Conservation (phyloP, 1,139 yeast species). For the Diutina siamensis region DNA sequence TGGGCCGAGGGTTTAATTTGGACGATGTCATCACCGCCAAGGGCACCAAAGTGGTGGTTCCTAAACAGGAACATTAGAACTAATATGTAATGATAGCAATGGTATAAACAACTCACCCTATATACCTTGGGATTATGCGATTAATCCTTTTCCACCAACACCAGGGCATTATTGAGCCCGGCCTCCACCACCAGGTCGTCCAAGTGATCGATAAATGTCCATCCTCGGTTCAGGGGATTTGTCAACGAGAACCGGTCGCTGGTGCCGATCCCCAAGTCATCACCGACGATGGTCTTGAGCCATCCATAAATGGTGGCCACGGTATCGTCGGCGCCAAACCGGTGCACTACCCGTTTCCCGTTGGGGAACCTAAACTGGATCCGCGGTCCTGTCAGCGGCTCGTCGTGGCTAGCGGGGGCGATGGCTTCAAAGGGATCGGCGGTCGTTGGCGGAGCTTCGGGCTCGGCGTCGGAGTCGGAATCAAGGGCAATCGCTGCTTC, state of each 20-base stretch:
- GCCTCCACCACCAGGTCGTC: constrained; percentile 59
- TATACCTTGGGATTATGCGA: too few species aligned
- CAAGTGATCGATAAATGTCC: constrained; percentile 39
- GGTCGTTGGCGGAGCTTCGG: constrained; percentile 9
- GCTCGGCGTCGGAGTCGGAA: constrained; percentile 9
- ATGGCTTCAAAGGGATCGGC: constrained; percentile 29
- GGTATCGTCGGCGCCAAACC: constrained; percentile 44
- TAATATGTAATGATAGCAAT: neutral
- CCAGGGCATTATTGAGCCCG: constrained; percentile 70
- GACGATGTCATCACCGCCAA: neutral
- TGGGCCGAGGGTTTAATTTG: neutral
- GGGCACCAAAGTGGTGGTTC: neutral
- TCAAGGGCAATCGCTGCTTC: constrained; percentile 5
- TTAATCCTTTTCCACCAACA: constrained; percentile 46
- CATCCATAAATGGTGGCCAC: constrained; percentile 32
- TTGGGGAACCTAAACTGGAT: constrained; percentile 81
- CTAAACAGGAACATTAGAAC: neutral
- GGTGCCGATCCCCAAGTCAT: constrained; percentile 33
- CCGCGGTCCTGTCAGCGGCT: constrained; percentile 54
- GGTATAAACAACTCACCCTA: neutral
- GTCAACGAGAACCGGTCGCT: constrained; percentile 36
- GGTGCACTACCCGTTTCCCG: constrained; percentile 72
- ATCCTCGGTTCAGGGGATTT: constrained; percentile 30
- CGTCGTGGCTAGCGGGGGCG: constrained; percentile 39
- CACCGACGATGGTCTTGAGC: constrained; percentile 42